Evolutionary conservation across 1,139 yeast genomes (phyloP).

Genomic region (Saccharomyces hybrid): DNA sequence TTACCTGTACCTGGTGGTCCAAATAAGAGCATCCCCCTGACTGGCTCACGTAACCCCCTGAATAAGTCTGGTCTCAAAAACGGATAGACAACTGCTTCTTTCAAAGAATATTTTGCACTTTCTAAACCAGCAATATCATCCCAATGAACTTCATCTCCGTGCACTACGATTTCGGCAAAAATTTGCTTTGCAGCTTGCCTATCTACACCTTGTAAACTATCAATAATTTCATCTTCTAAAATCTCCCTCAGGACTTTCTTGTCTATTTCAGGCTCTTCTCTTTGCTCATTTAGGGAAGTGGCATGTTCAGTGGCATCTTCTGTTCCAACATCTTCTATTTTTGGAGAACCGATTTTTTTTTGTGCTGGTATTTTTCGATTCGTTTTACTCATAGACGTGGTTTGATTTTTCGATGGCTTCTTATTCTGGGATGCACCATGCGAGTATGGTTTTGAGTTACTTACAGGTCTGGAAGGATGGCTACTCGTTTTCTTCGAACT

Average conservation of each 20-base stretch:
- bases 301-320: conserved; percentile 25
- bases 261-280: conserved; percentile 9
- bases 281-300: conserved; percentile 22
- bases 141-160: conserved; percentile 96
- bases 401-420: background rate
- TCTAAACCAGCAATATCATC: conserved; percentile 94
- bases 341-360: conserved; percentile 2
- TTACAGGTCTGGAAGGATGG: background rate
- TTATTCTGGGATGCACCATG: background rate
- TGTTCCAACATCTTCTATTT: conserved; percentile 3
- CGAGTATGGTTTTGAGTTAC: background rate
- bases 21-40: conserved; percentile 88
- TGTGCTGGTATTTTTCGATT: conserved; percentile 2
- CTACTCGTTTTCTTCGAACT: background rate
- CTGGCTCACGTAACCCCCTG: conserved; percentile 88
- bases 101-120: conserved; percentile 77
- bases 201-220: conserved; percentile 41
- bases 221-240: conserved; percentile 35
- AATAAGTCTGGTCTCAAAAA: conserved; percentile 89
- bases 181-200: conserved; percentile 76
- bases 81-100: conserved; percentile 96
- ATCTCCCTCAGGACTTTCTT: conserved; percentile 20
- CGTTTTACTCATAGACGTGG: background rate
- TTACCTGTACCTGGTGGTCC: conserved; percentile 99
- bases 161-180: conserved; percentile 82